Evolutionary conservation across 371 early-diverging fungal species (phyloP), one percentile per base, ranked within the genome.

Genomic region (Basidiobolus heterosporus): DNA sequence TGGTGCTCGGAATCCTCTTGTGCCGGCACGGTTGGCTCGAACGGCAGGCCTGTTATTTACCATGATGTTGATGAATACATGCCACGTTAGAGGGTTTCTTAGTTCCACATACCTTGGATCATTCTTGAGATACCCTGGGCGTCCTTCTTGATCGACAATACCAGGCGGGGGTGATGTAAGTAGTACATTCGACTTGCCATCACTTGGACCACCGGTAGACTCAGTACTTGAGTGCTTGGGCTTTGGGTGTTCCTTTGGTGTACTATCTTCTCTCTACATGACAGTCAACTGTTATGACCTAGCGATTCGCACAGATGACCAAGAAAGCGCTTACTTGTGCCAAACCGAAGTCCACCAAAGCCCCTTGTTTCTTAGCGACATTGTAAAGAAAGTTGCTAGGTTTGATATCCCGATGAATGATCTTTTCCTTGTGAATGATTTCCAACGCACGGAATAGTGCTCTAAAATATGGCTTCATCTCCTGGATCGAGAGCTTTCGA

Each of bases 301-400:
- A 9, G 30, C 9, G 30, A 30, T 30, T 3, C 3, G 9, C 30
- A 30, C 11, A 20, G 13, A 18, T 30, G 6, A 8, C 17, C 48
- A 17, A 5, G 7, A 16, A 38, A 2, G 35, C 19, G 23, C 20
- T 16, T 43, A 69, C 66, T 62, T 98, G 87, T 4, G 98, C 98
- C n/a, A 99, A 66, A 5, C 99, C 99, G 75, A 98, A 98, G 58
- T 99, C 99, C 9, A 88, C 91, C 14, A 99, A 59, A 13, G 84
- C 71, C 3, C 99, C 99, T 1, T 70, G 76, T 35, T 74, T 69
- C 14, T 51, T 50, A 19, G 58, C 58, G 0, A 62, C 57, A 53
- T 85, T 71, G 57, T 86, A 99, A 7, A 99, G 61, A 59, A 98
- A 99, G 54, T 98, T 99, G 45, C 80, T 75, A 1, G 98, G 99